Evolutionary conservation across 768 basidiomycete species (phyloP).

Genomic region (Agaricus subrufescens): DNA sequence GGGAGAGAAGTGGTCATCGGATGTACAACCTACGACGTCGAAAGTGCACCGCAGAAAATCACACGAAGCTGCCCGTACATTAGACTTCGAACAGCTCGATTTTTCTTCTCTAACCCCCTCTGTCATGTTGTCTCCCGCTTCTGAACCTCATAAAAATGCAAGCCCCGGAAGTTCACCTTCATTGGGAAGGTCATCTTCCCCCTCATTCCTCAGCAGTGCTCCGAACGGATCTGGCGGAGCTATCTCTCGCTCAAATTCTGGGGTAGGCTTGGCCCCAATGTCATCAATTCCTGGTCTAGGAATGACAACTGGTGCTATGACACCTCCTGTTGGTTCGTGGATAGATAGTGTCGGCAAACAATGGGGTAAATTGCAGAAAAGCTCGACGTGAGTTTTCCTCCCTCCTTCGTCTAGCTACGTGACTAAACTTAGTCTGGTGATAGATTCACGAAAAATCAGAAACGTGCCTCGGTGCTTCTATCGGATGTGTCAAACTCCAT

Average conservation of each 20-base stretch:
- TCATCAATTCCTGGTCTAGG: constrained; percentile 36
- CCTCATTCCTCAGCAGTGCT: not conserved
- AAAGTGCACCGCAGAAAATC: constrained; percentile 21
- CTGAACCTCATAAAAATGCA: not conserved
- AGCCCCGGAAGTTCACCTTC: not conserved
- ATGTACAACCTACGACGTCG: constrained; percentile 8
- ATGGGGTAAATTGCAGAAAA: constrained; percentile 52
- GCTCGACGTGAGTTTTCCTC: constrained; percentile 43
- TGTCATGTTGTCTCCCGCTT: constrained; percentile 10
- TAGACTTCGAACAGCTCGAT: constrained; percentile 13
- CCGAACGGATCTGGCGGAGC: not conserved
- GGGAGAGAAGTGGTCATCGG: constrained; percentile 11
- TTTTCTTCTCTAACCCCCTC: constrained; percentile 10
- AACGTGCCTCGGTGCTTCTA: constrained; percentile 62
- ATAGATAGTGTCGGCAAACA: constrained; percentile 58
- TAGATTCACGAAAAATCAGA: constrained; percentile 65
- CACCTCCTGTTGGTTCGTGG: constrained; percentile 34
- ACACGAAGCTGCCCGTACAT: constrained; percentile 10
- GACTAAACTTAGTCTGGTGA: not conserved
- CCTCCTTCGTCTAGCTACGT: not conserved
- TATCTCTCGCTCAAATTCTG: constrained; percentile 11
- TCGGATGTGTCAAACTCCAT: constrained; percentile 61
- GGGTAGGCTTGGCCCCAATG: constrained; percentile 25
- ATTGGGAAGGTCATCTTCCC: not conserved
- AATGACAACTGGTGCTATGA: constrained; percentile 17